A percentile compares a stretch with the other conserved stretches of the same genome.
Evolutionary conservation across 2,329 filamentous ascomycete genomes (phyloP).

Genomic region (Trichoderma lentiforme): DNA sequence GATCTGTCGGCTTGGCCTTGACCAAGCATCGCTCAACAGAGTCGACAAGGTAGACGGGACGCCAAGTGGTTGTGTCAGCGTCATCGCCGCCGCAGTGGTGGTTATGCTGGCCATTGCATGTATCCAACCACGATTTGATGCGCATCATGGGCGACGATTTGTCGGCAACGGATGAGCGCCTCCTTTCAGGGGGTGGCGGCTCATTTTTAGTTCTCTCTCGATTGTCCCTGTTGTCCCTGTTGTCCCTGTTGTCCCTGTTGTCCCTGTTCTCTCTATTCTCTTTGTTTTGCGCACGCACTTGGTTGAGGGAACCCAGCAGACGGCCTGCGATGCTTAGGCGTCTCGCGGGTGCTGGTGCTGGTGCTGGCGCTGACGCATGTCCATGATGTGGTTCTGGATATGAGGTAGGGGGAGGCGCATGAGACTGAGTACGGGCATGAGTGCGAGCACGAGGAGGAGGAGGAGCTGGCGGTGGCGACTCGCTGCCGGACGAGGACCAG

Average conservation of each 20-base stretch:
- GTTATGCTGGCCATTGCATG: slow-evolving; percentile 41
- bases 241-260: not conserved
- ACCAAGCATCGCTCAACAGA: slow-evolving; percentile 39
- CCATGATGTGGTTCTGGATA: not conserved
- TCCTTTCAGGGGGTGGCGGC: slow-evolving; percentile 21
- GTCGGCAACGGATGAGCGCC: slow-evolving; percentile 32
- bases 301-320: slow-evolving; percentile 34
- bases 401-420: not conserved
- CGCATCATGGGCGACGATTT: slow-evolving; percentile 37
- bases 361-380: slow-evolving; percentile 23
- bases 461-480: slow-evolving; percentile 10
- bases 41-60: slow-evolving; percentile 42
- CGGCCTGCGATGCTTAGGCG: slow-evolving; percentile 42
- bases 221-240: slow-evolving; percentile 25
- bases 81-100: slow-evolving; percentile 35
- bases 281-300: slow-evolving; percentile 27
- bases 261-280: slow-evolving; percentile 25
- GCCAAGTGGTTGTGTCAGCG: slow-evolving; percentile 33
- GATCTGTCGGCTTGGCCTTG: slow-evolving; percentile 36
- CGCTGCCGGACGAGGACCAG: slow-evolving; percentile 14
- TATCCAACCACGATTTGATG: slow-evolving; percentile 43
- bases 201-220: slow-evolving; percentile 22
- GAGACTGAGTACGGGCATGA: not conserved
- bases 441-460: slow-evolving; percentile 15
- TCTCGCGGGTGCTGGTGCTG: slow-evolving; percentile 30